phyloP scores from a whole-genome alignment of 495 filamentous ascomycete species.

The Daldinia vernicosa region DNA sequence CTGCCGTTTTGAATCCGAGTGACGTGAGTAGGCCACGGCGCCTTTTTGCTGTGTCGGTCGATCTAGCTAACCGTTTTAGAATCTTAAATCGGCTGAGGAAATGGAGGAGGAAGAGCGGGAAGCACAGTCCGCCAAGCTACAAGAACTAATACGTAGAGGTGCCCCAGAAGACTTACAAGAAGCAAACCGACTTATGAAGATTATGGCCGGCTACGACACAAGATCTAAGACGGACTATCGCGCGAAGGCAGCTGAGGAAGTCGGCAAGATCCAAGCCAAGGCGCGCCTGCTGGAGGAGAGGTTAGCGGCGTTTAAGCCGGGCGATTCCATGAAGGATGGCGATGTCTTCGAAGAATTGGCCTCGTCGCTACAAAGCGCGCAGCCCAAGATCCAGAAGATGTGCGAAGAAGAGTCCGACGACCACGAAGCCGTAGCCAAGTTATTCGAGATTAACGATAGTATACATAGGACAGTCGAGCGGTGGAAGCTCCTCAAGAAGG shows the following conservation, averaged over 20 bases:
- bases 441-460: constrained; percentile 97
- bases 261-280: constrained; percentile 91
- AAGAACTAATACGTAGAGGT: constrained; percentile 93
- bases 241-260: constrained; percentile 96
- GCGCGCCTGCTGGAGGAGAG: constrained; percentile 92
- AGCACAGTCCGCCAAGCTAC: constrained; percentile 94
- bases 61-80: constrained; percentile 60
- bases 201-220: constrained; percentile 97
- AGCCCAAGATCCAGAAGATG: constrained; percentile 99
- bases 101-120: constrained; percentile 98
- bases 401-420: constrained; percentile 99
- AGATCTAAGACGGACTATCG: constrained; percentile 95
- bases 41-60: constrained; percentile 1
- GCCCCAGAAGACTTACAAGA: constrained; percentile 93
- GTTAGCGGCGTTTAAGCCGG: constrained; percentile 81
- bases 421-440: constrained; percentile 91
- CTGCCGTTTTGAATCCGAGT: constrained; percentile 95
- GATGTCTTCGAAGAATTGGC: constrained; percentile 97
- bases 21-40: constrained; percentile 70
- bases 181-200: constrained; percentile 96
- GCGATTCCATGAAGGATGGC: constrained; percentile 84
- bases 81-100: constrained; percentile 94
- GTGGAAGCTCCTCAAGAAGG: constrained; percentile 93
- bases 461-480: constrained; percentile 96
- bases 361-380: constrained; percentile 88